Percentiles rank a stretch among this genome's conserved stretches.
These are phyloP conservation scores for Aspergillus sp. DNA, from an alignment of 2,329 filamentous ascomycete species.

Conservation along the genomic window DNA sequence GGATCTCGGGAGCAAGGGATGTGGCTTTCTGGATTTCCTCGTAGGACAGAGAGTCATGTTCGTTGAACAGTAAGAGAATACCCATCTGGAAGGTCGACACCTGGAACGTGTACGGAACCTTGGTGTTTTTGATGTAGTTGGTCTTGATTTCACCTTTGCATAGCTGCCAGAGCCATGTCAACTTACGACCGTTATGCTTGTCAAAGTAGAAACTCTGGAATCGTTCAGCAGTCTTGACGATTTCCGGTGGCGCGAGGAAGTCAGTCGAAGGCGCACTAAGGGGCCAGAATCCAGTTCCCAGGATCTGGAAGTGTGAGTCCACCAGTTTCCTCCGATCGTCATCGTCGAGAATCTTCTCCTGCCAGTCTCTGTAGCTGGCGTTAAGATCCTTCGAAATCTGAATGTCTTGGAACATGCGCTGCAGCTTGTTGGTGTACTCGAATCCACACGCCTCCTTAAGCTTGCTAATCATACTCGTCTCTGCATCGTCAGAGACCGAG, in stretches of 20 bases:
- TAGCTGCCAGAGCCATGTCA: constrained; percentile 97
- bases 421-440: constrained; percentile 98
- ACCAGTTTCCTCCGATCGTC: constrained; percentile 68
- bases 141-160: constrained; percentile 97
- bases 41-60: constrained; percentile 80
- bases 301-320: constrained; percentile 87
- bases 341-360: constrained; percentile 65
- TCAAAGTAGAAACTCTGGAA: constrained; percentile 91
- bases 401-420: constrained; percentile 99
- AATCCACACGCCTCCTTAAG: constrained; percentile 98
- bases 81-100: constrained; percentile 99
- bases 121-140: constrained; percentile 84
- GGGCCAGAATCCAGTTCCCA: constrained; percentile 98
- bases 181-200: constrained; percentile 94
- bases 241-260: constrained; percentile 83
- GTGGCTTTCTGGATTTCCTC: constrained; percentile 85
- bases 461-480: constrained; percentile 99
- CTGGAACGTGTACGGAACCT: constrained; percentile 93
- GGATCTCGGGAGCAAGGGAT: constrained; percentile 73
- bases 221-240: constrained; percentile 82
- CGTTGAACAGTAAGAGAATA: constrained; percentile 91
- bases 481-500: constrained; percentile 93
- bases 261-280: constrained; percentile 81
- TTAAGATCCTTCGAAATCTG: constrained; percentile 99
- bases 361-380: constrained; percentile 78